Evolutionary conservation across 2,329 filamentous ascomycete genomes (phyloP), one percentile per base, ranked within the genome.

Genomic region (Shiraia sp.): DNA sequence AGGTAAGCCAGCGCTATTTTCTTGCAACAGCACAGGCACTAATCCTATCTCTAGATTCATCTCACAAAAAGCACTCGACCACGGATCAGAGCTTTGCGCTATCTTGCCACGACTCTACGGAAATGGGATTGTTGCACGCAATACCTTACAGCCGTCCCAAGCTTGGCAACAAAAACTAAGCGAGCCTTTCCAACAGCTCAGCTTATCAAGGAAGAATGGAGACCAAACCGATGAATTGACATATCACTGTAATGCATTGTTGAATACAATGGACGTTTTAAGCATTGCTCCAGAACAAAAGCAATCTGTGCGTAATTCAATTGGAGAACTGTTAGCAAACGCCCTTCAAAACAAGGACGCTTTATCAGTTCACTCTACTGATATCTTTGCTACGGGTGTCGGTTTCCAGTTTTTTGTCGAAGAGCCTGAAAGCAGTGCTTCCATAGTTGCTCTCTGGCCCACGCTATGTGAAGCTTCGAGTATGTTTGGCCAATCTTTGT

Each of bases 331-430:
- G 15, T 49, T 70, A 10, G 37, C 47, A 23, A 39, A 30, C 13
- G 51, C 61, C 7, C 17, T 66, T 2, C 19, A 40, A 3, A 29
- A 35, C 5, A 35, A 39, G 3, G 36, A 36, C 6, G n/a, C 34
- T 2, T 36, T 34, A 4, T 9, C 36, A 10, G 32, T 43, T 8
- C 38, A 33, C 2, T 43, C 55, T 2, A 15, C 50, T 6, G 49
- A 65, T 22, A 45, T 81, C 25, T 90, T 93, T 52, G 87, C 88
- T 35, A 77, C 86, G 42, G 87, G 86, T 8, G 83, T 84, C 52
- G 88, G 87, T 0, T 89, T 93, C 59, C 81, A 81, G 43, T 81
- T 85, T 4, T 88, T 90, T 55, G 75, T 89, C 46, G 75, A 78
- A 3, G 73, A 80, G n/a, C 78, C 75, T 1, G 74, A 78, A 15